Percentiles rank a stretch among this genome's conserved stretches.
Evolutionary conservation across 1,139 yeast genomes (phyloP).

Genomic region (Debaryomycetaceae sp.): DNA sequence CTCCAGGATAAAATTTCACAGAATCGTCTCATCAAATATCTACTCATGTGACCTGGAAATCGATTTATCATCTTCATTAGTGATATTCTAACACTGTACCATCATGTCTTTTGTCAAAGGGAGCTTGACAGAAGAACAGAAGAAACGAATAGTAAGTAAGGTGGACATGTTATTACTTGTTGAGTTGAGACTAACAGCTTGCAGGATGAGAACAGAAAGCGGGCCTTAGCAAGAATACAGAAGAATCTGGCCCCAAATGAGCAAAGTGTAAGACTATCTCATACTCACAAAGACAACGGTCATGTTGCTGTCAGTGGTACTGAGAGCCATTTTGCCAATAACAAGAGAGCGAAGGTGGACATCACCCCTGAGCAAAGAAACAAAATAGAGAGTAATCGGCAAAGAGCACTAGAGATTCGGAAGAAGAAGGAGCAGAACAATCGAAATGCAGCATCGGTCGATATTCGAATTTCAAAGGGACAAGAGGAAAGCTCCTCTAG

Average conservation of each 20-base stretch:
- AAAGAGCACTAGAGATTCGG: slow-evolving; percentile 54
- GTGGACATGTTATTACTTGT: not conserved
- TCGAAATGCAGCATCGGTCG: slow-evolving; percentile 24
- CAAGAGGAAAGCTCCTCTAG: not conserved
- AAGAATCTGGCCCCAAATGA: slow-evolving; percentile 29
- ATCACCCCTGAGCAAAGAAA: slow-evolving; percentile 53
- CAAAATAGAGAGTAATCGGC: slow-evolving; percentile 55
- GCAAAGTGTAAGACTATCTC: slow-evolving; percentile 7
- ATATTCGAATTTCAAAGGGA: not conserved
- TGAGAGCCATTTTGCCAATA: slow-evolving; percentile 11
- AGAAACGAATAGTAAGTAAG: slow-evolving; percentile 23
- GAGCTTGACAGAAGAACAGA: slow-evolving; percentile 23
- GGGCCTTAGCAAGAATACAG: slow-evolving; percentile 56
- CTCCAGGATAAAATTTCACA: too few species aligned
- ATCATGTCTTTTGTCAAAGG: slow-evolving; percentile 21
- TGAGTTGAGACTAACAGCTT: slow-evolving; percentile 12
- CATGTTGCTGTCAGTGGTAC: slow-evolving; percentile 2
- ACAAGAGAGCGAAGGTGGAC: slow-evolving; percentile 20
- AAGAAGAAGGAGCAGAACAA: slow-evolving; percentile 31
- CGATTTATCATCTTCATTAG: not conserved
- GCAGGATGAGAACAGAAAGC: slow-evolving; percentile 55
- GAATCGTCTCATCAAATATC: too few species aligned
- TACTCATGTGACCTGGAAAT: not conserved
- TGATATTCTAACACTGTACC: not conserved
- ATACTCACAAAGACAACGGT: too few species aligned